Evolutionary conservation across 768 basidiomycete species (phyloP), one percentile per base, ranked within the genome.

Genomic region (Nidularia pulvinata): DNA sequence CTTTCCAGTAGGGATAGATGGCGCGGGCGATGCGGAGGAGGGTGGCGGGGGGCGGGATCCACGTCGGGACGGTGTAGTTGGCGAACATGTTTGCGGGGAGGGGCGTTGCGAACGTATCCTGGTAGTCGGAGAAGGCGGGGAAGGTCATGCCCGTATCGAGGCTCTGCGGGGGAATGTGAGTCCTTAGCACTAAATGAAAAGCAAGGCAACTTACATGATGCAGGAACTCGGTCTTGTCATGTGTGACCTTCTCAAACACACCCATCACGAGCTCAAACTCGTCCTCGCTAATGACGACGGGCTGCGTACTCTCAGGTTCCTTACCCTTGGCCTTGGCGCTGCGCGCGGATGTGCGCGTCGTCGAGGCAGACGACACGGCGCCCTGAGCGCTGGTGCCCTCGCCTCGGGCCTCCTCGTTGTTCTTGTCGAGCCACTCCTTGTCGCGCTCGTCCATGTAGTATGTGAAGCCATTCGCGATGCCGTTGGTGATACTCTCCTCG

Each of bases 391-490:
- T 91, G 1, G 91, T 89, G 14, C 93, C 93, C 66, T 94, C 92
- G 14, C 89, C 91, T 11, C 88, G 80, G 1, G 90, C 91, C 53
- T 88, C 84, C 63, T 88, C 88, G 61, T 98, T 97, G 64, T 93
- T 93, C 71, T 85, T 89, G 61, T 91, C 89, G 33, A 99, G 81
- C 96, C 96, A 99, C 58, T 90, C 89, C 62, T 89, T 86, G 73
- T 98, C 96, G 14, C 89, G 87, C 68, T 98, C 97, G 61, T 99
- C 96, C 90, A 98, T 91, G 58, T 85, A 91, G 65, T 98, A 98
- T 1, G 86, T 85, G 70, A 89, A 89, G 0, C 89, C 89, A 59
- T 89, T 85, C 33, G 82, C 72, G 53, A 94, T 81, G 9, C 82
- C 84, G 57, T 73, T 78, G 4, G 68, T 67, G 59, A 78, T 75